Conservation (phyloP, 306 rosid species). For the Crotalaria pallida region DNA sequence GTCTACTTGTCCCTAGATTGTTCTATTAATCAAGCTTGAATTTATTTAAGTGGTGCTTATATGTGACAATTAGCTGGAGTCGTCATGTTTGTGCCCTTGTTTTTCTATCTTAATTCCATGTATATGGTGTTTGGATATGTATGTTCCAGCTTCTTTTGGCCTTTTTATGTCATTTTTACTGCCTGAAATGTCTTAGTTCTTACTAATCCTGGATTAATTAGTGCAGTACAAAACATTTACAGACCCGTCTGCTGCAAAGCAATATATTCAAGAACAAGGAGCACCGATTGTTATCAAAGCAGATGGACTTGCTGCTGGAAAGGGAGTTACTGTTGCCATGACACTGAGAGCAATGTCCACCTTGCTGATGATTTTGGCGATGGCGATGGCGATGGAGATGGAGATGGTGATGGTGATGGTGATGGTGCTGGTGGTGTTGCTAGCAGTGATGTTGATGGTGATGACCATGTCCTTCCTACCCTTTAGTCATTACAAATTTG, state of each 20-base stretch:
- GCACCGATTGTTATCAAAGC: constrained; percentile 86
- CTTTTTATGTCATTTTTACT: neutral
- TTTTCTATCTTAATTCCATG: neutral
- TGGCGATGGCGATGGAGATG: too few species aligned
- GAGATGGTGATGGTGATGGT: too few species aligned
- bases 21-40: neutral
- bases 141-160: neutral
- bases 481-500: too few species aligned
- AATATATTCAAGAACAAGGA: constrained; percentile 78
- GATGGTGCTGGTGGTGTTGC: too few species aligned
- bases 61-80: constrained; percentile 7
- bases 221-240: constrained; percentile 82
- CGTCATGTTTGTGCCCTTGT: neutral
- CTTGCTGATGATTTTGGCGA: too few species aligned
- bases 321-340: constrained; percentile 86
- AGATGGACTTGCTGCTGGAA: constrained; percentile 96
- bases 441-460: too few species aligned
- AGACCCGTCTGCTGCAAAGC: constrained; percentile 73
- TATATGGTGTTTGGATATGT: neutral
- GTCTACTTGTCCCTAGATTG: neutral
- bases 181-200: neutral
- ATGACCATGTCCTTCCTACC: too few species aligned
- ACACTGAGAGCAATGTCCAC: constrained; percentile 60
- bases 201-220: constrained; percentile 19
- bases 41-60: neutral